Conservation (phyloP, 495 filamentous ascomycete species). For the Paragyromitra xinjiangensis region DNA sequence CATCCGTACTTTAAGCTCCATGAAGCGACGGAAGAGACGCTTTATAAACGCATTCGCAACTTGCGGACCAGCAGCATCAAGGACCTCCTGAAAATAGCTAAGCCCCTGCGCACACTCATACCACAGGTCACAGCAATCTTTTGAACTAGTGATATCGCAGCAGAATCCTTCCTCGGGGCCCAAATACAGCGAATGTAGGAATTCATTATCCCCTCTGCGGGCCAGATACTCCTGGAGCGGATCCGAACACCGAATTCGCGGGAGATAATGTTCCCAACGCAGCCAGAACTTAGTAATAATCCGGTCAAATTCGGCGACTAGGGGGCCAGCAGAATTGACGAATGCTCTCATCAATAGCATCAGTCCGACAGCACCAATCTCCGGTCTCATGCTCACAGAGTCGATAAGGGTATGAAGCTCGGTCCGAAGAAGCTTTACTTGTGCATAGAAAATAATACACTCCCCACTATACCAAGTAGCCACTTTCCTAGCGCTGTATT, state of each 20-base stretch:
- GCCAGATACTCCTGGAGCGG: neutral
- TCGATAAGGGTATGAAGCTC: conserved; percentile 1
- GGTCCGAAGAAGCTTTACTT: neutral
- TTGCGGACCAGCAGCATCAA: neutral
- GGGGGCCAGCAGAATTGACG: neutral
- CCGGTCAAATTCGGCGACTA: neutral
- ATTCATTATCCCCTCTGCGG: neutral
- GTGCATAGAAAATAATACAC: neutral
- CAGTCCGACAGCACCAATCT: neutral
- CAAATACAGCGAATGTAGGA: neutral
- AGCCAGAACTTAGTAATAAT: neutral
- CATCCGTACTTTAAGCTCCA: neutral
- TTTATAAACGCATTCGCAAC: neutral
- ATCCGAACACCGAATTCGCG: neutral
- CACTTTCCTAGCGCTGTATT: neutral
- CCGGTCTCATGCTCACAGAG: neutral
- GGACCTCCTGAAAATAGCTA: neutral
- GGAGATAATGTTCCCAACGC: conserved; percentile 7
- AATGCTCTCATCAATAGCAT: neutral
- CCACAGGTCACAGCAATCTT: neutral
- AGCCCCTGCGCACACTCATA: neutral
- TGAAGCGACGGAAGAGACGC: neutral
- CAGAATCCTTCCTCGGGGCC: neutral
- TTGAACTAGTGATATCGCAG: neutral
- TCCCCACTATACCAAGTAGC: neutral